These are phyloP conservation scores for Petunia secreta DNA, from an alignment of 257 asterid species.

Conservation along the genomic window DNA sequence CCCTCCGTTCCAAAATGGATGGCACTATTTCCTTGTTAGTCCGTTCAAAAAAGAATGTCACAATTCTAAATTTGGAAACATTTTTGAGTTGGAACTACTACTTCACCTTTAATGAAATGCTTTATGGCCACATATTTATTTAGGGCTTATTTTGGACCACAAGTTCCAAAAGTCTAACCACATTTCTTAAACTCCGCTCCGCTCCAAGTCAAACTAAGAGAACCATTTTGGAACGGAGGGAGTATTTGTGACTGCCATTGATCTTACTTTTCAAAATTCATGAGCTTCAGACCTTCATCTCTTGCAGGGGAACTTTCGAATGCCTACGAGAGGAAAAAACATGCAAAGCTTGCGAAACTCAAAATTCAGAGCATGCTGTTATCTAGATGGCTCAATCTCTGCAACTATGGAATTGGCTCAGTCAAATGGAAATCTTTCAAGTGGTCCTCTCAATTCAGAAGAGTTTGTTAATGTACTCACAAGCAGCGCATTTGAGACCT, in stretches of 20 bases:
- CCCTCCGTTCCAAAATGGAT: too few relatives aligned
- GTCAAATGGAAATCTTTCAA: conserved; percentile 30
- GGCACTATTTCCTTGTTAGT: too few relatives aligned
- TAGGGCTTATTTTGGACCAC: too few relatives aligned
- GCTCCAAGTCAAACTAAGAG: too few relatives aligned
- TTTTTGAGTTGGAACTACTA: too few relatives aligned
- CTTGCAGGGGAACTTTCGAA: conserved; percentile 34
- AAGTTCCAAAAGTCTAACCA: too few relatives aligned
- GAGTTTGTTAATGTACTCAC: conserved; percentile 24
- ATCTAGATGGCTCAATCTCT: conserved; percentile 33
- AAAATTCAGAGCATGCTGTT: conserved; percentile 37
- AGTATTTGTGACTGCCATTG: conserved; percentile 7
- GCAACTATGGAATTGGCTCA: conserved; percentile 33
- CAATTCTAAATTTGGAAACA: too few relatives aligned
- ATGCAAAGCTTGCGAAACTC: conserved; percentile 15
- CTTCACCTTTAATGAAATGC: too few relatives aligned
- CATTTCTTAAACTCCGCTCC: too few relatives aligned
- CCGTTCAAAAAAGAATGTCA: too few relatives aligned
- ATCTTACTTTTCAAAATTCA: background rate
- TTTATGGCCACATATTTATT: too few relatives aligned
- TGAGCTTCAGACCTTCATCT: background rate
- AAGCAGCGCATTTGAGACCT: conserved; percentile 11
- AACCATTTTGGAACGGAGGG: too few relatives aligned
- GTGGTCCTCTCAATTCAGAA: conserved; percentile 19
- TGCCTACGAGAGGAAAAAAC: conserved; percentile 29